phyloP scores from a whole-genome alignment of 2,329 filamentous ascomycete genomes.

The Periconia sp. region DNA sequence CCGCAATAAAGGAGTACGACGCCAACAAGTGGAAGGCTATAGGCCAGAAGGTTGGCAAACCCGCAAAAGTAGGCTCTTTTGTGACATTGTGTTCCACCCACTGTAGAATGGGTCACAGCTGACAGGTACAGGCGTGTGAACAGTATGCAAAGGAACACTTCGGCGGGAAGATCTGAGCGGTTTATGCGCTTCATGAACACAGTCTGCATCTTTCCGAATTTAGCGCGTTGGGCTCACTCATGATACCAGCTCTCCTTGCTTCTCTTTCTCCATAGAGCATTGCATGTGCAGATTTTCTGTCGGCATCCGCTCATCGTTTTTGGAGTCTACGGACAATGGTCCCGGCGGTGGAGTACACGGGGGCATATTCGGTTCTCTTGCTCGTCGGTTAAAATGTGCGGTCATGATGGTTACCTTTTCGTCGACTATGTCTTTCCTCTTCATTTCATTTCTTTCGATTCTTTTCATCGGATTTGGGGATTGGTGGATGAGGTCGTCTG shows the following conservation, averaged over 20 bases:
- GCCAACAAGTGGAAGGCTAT: constrained; percentile 99
- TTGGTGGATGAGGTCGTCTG: constrained; percentile 15
- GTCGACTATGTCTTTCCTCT: constrained; percentile 15
- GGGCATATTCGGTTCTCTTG: constrained; percentile 20
- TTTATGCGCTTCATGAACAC: constrained; percentile 48
- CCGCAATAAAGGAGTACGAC: constrained; percentile 98
- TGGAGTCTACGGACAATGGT: constrained; percentile 30
- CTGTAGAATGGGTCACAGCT: constrained; percentile 16
- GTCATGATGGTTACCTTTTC: constrained; percentile 14
- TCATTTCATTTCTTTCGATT: constrained; percentile 15
- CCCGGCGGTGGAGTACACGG: constrained; percentile 31
- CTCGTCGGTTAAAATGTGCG: constrained; percentile 27
- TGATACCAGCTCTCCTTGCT: constrained; percentile 45
- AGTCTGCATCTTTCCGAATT: constrained; percentile 44
- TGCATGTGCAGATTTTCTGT: constrained; percentile 37
- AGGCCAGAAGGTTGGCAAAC: constrained; percentile 95
- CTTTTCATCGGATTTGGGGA: constrained; percentile 19
- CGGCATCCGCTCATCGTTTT: constrained; percentile 35
- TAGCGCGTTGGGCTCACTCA: constrained; percentile 37
- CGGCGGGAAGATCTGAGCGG: constrained; percentile 56
- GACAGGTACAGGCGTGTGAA: constrained; percentile 70
- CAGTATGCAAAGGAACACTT: constrained; percentile 98
- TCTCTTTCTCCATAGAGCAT: constrained; percentile 30
- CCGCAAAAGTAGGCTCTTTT: constrained; percentile 75
- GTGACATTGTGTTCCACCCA: constrained; percentile 1